These are phyloP conservation scores for Macrotyloma uniflorum DNA, from an alignment of 306 rosid species.

Conservation along the genomic window DNA sequence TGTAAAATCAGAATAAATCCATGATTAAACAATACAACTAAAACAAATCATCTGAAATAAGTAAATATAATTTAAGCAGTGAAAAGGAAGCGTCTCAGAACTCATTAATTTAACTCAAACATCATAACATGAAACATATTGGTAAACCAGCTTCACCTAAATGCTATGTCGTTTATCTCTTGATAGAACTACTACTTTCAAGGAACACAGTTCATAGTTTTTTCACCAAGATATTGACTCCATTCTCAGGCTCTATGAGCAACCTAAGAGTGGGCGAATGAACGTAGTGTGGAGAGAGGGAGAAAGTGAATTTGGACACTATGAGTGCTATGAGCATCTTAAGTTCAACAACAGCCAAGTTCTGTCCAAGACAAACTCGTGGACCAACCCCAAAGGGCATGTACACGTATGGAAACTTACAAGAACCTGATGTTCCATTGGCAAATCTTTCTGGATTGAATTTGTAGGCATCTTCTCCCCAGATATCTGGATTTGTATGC, in stretches of 20 bases:
- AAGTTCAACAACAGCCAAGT: slow-evolving; percentile 46
- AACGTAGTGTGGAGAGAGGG: slow-evolving; percentile 44
- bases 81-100: too few species aligned
- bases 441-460: slow-evolving; percentile 48
- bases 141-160: neutral
- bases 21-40: too few species aligned
- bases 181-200: neutral
- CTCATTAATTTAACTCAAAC: too few species aligned
- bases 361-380: slow-evolving; percentile 45
- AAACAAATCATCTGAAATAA: too few species aligned
- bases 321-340: slow-evolving; percentile 45
- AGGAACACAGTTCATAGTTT: slow-evolving; percentile 32
- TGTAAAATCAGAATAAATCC: too few species aligned
- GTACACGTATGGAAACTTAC: slow-evolving; percentile 42
- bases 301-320: slow-evolving; percentile 47
- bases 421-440: slow-evolving; percentile 39
- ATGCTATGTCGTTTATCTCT: neutral
- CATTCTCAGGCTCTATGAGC: slow-evolving; percentile 46
- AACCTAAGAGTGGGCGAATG: slow-evolving; percentile 41
- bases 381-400: slow-evolving; percentile 50
- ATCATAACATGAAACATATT: neutral
- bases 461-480: slow-evolving; percentile 42
- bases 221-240: slow-evolving; percentile 44
- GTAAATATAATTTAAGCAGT: too few species aligned
- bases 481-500: slow-evolving; percentile 35